These are phyloP conservation scores for Boechera stricta DNA, from an alignment of 345 rosid species.

Conservation along the genomic window DNA sequence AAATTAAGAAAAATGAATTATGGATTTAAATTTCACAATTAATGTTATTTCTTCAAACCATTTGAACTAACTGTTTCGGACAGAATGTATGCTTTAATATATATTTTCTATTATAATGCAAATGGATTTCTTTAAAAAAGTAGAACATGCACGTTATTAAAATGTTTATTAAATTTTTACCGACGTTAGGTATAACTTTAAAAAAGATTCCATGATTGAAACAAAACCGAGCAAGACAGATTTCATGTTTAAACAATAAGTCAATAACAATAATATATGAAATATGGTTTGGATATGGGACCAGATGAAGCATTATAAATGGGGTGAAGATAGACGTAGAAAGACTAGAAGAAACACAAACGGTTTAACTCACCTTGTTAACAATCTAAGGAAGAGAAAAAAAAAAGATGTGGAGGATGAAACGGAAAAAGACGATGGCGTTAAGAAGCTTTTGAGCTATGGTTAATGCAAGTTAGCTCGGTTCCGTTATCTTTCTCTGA, in stretches of 20 bases:
- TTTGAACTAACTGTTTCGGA: not conserved
- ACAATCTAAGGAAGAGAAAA: slow-evolving; percentile 5
- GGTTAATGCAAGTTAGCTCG: slow-evolving; percentile 28
- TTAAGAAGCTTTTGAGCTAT: slow-evolving; percentile 23
- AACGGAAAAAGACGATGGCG: slow-evolving; percentile 40
- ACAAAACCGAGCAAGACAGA: slow-evolving; percentile 2
- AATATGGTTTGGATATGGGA: slow-evolving; percentile 34
- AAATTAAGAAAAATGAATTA: too few species aligned
- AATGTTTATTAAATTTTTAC: slow-evolving; percentile 13
- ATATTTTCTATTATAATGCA: slow-evolving; percentile 18
- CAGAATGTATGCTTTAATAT: not conserved
- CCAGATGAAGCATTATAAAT: slow-evolving; percentile 41
- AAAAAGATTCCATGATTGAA: slow-evolving; percentile 23
- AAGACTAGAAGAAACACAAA: slow-evolving; percentile 22
- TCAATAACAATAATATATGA: not conserved
- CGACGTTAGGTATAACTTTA: slow-evolving; percentile 41
- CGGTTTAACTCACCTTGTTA: not conserved
- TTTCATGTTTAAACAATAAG: not conserved
- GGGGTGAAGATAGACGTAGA: slow-evolving; percentile 18
- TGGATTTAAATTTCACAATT: too few species aligned
- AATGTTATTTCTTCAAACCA: not conserved
- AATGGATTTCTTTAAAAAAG: slow-evolving; percentile 13
- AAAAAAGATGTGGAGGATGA: slow-evolving; percentile 35
- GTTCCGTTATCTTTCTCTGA: slow-evolving; percentile 40
- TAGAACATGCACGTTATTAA: slow-evolving; percentile 12